Conservation (phyloP, 2,329 filamentous ascomycete species). For the Daldinia sp. region DNA sequence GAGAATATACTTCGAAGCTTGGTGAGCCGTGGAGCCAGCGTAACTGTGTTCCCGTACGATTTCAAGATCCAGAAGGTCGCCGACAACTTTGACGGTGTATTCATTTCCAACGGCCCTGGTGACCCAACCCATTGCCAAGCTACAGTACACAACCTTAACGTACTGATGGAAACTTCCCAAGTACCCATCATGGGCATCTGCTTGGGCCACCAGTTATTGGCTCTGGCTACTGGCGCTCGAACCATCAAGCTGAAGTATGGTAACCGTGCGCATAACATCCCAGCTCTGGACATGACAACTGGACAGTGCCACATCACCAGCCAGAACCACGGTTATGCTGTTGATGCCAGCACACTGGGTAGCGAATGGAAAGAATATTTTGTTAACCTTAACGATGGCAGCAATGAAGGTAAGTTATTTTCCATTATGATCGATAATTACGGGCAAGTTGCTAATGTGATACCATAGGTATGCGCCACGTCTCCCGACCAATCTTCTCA, state of each 20-base stretch:
- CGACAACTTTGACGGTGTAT: slow-evolving; percentile 97
- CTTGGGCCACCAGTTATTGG: slow-evolving; percentile 94
- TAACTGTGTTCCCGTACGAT: slow-evolving; percentile 95
- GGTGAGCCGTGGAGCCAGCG: slow-evolving; percentile 89
- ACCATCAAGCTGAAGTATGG: slow-evolving; percentile 99
- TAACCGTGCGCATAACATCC: slow-evolving; percentile 99
- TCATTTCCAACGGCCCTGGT: slow-evolving; percentile 98
- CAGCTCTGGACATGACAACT: slow-evolving; percentile 91
- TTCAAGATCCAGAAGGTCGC: slow-evolving; percentile 99
- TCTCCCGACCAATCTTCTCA: slow-evolving; percentile 94
- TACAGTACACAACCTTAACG: slow-evolving; percentile 91
- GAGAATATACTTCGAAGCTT: slow-evolving; percentile 98
- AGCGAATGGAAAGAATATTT: slow-evolving; percentile 97
- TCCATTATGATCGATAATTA: neutral
- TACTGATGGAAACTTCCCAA: slow-evolving; percentile 90
- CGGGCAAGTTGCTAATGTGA: slow-evolving; percentile 19
- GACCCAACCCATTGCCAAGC: slow-evolving; percentile 97
- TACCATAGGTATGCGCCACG: slow-evolving; percentile 83
- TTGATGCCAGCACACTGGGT: slow-evolving; percentile 85
- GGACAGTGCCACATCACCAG: slow-evolving; percentile 98
- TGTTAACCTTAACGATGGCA: slow-evolving; percentile 96
- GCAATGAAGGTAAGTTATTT: slow-evolving; percentile 79
- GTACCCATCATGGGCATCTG: slow-evolving; percentile 98
- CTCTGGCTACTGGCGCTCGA: slow-evolving; percentile 85
- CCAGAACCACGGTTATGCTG: slow-evolving; percentile 98